Evolutionary conservation across 352 stramenopile genomes (phyloP), one percentile per base, ranked within the genome.

Genomic region (Phytophthora sp.): DNA sequence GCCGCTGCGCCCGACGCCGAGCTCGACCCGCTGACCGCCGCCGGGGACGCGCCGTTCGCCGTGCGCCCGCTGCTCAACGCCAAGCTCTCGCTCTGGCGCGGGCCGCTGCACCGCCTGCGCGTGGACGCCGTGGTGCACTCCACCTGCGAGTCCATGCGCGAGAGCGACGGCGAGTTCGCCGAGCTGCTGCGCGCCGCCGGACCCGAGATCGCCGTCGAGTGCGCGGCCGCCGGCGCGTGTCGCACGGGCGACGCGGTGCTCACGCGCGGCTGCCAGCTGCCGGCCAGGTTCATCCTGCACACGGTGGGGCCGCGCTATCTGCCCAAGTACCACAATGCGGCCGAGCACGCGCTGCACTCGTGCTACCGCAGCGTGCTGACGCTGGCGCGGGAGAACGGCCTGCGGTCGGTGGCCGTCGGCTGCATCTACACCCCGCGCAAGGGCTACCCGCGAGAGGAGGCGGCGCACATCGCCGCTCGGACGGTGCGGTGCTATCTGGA

Each of bases 281-380:
- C 77, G 1, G 85, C 88, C 37, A 75, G 72, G 46, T 89, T 80
- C 53, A 76, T 92, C 30, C 76, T 96, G 49, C 90, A 97, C 68
- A 96, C 89, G 6, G 90, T 96, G 44, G 87, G 81, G 15, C 90
- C 90, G 7, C 73, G 84, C n/a, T 97, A 96, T 73, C 76, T 89
- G 42, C 52, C 66, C 44, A 79, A 88, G 58, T 93, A 95, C 58
- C 64, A 75, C 39, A 93, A 82, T 39, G 90, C 84, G 12, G 85
- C 88, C 11, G 87, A 96, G 66, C 84, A 92, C 35, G 77, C 87
- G 30, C 79, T 97, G 37, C 85, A 94, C 52, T 81, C 76, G 57
- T 92, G 89, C 64, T 96, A 96, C 49, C 68, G 84, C 24, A 87
- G 75, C 30, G 59, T 77, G 12, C 53, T 97, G 10, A 72, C 72